A percentile compares a stretch with the other conserved stretches of the same genome.
Evolutionary conservation across 352 stramenopile genomes (phyloP).

Genomic region (Phytophthora citricola): DNA sequence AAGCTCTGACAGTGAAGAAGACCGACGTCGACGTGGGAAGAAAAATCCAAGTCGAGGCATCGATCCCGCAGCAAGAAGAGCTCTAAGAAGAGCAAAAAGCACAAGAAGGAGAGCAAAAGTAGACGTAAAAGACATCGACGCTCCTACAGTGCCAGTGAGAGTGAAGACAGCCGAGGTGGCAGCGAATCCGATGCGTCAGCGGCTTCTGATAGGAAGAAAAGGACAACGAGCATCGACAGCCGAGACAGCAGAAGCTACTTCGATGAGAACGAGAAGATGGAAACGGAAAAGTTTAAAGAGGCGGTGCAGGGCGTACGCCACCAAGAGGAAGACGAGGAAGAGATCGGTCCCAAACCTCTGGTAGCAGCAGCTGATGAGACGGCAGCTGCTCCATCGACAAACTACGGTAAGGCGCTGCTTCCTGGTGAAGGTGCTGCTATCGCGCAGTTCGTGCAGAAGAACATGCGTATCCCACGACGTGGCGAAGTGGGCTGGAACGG

Average conservation of each 20-base stretch:
- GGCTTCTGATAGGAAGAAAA: conserved; percentile 36
- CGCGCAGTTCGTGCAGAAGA: conserved; percentile 98
- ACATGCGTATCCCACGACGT: conserved; percentile 98
- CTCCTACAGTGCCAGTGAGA: conserved; percentile 38
- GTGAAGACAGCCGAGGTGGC: conserved; percentile 29
- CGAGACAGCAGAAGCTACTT: conserved; percentile 16
- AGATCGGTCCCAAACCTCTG: conserved; percentile 88
- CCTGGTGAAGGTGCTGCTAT: conserved; percentile 96
- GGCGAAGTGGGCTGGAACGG: conserved; percentile 97
- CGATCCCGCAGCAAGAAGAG: conserved; percentile 52
- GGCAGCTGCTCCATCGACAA: conserved; percentile 53
- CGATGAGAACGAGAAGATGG: conserved; percentile 67
- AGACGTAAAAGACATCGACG: conserved; percentile 33
- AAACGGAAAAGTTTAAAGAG: conserved; percentile 90
- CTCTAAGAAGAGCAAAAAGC: conserved; percentile 42
- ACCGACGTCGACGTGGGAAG: conserved; percentile 47
- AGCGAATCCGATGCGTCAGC: conserved; percentile 35
- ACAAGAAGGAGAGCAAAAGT: conserved; percentile 40
- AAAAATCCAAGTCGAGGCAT: conserved; percentile 42
- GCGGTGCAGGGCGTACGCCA: conserved; percentile 77
- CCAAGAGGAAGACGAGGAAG: conserved; percentile 82
- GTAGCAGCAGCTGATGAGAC: conserved; percentile 47
- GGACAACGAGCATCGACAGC: conserved; percentile 21
- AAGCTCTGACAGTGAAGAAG: conserved; percentile 36
- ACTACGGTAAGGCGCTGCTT: conserved; percentile 94